These are phyloP conservation scores for Geotrichum bryndzae DNA, from an alignment of 1,139 yeast genomes.

Conservation along the genomic window DNA sequence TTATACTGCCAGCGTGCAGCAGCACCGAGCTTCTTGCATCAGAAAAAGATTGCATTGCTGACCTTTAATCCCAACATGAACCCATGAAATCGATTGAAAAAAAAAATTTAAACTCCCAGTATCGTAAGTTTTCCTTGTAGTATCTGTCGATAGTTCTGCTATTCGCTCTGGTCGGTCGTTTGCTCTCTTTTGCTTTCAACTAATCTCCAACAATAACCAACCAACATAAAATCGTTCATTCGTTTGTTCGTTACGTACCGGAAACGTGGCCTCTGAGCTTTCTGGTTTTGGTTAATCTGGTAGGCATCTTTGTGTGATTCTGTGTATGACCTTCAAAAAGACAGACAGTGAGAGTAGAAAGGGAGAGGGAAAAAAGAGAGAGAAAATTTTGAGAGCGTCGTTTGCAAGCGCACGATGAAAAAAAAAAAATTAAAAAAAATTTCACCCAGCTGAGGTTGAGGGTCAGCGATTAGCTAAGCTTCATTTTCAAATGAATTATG, in stretches of 20 bases:
- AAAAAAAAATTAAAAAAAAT: not conserved
- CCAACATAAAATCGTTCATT: slow-evolving; percentile 29
- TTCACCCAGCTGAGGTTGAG: not conserved
- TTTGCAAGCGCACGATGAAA: not conserved
- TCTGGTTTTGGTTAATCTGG: slow-evolving; percentile 99
- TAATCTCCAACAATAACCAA: slow-evolving; percentile 32
- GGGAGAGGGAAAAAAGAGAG: not conserved
- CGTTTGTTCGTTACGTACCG: slow-evolving; percentile 43
- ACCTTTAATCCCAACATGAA: too few species aligned
- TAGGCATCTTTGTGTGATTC: slow-evolving; percentile 32
- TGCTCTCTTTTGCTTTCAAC: not conserved
- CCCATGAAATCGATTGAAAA: too few species aligned
- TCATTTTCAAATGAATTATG: not conserved
- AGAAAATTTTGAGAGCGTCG: not conserved
- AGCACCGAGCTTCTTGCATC: too few species aligned
- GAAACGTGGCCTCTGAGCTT: slow-evolving; percentile 99
- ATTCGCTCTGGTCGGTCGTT: not conserved
- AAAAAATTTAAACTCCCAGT: too few species aligned
- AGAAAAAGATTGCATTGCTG: too few species aligned
- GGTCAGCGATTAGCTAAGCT: not conserved
- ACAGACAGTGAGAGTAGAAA: not conserved
- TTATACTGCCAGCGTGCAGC: not conserved
- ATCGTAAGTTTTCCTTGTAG: too few species aligned
- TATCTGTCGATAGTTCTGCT: not conserved
- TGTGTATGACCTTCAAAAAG: not conserved